phyloP scores from a whole-genome alignment of 2,329 filamentous ascomycete species.

The Nemania sp. region DNA sequence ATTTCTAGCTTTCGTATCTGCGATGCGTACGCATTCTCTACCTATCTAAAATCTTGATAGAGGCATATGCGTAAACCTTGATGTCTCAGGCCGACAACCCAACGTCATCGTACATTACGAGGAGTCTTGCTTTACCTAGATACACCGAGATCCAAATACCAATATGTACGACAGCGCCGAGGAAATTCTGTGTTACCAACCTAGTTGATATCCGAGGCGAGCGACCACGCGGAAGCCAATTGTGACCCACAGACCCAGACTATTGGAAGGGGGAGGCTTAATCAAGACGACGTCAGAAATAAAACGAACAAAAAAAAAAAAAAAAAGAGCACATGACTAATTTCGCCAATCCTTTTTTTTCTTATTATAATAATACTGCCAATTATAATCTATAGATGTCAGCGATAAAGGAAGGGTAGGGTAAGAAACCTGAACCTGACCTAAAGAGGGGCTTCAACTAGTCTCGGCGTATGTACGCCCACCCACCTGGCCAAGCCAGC shows the following conservation, averaged over 20 bases:
- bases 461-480: neutral
- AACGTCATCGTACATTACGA: neutral
- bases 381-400: constrained; percentile 3
- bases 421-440: neutral
- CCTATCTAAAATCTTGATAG: neutral
- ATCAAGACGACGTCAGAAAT: constrained; percentile 37
- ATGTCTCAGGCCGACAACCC: constrained; percentile 21
- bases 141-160: constrained; percentile 18
- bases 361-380: neutral
- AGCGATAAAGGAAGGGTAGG: neutral
- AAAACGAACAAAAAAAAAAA: neutral
- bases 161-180: constrained; percentile 4
- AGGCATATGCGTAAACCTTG: neutral
- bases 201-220: constrained; percentile 34
- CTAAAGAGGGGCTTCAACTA: neutral
- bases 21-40: neutral
- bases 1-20: neutral
- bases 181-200: neutral
- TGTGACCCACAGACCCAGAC: constrained; percentile 42
- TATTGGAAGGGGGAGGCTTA: constrained; percentile 47
- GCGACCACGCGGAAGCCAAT: constrained; percentile 36
- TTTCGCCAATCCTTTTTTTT: neutral
- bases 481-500: constrained; percentile 1
- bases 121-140: neutral
- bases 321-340: neutral